These are phyloP conservation scores for Mortierella sp. DNA, from an alignment of 371 early-diverging fungal species.

Conservation along the genomic window DNA sequence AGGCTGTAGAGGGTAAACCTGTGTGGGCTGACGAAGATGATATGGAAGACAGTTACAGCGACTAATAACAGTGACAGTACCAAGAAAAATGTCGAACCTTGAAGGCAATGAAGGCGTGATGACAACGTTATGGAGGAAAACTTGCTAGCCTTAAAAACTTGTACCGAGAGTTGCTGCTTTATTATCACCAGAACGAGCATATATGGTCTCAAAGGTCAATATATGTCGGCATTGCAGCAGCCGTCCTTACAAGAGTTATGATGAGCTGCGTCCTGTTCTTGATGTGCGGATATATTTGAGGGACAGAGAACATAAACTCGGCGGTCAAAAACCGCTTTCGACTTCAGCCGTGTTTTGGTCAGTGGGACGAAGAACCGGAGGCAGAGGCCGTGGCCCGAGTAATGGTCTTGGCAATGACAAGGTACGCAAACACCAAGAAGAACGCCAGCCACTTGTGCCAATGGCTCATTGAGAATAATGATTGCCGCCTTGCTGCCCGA, in stretches of 20 bases:
- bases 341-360: neutral
- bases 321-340: neutral
- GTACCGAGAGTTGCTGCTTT: no score
- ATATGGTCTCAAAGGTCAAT: no score
- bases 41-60: conserved; percentile 22
- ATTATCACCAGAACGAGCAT: no score
- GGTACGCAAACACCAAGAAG: conserved; percentile 65
- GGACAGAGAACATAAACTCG: neutral
- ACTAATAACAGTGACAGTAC: no score
- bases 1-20: conserved; percentile 49
- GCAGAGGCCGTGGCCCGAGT: conserved; percentile 49
- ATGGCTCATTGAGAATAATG: conserved; percentile 56
- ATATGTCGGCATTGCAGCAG: no score
- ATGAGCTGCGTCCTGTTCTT: no score
- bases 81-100: no score
- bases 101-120: no score
- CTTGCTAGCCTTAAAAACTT: no score
- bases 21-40: conserved; percentile 49
- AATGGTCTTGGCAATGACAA: conserved; percentile 55
- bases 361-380: conserved; percentile 12
- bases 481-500: conserved; percentile 23
- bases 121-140: no score
- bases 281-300: no score
- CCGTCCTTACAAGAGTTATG: no score
- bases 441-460: conserved; percentile 69